Conservation (phyloP, 805 yeast species). For the Zygoascus ofunaensis region DNA sequence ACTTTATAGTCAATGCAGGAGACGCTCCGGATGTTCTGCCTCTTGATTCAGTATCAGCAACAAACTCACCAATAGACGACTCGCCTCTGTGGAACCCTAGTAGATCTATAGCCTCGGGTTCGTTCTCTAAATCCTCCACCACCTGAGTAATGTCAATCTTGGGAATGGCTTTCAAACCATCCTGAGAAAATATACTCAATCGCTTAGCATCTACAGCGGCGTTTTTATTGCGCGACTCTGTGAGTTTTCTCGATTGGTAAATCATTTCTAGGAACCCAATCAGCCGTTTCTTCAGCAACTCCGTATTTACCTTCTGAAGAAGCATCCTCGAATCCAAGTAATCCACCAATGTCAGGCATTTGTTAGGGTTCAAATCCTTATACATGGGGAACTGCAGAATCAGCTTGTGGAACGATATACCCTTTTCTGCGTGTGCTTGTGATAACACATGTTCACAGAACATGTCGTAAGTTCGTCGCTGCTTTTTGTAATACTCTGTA, state of each 20-base stretch:
- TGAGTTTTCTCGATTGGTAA: slow-evolving; percentile 1
- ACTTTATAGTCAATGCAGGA: not conserved
- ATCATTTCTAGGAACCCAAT: slow-evolving; percentile 16
- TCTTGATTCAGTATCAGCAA: not conserved
- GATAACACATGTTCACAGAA: slow-evolving; percentile 61
- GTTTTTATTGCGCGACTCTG: not conserved
- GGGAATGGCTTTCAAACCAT: too few species aligned
- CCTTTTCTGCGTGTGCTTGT: slow-evolving; percentile 49
- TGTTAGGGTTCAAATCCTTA: slow-evolving; percentile 64
- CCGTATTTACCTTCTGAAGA: slow-evolving; percentile 20
- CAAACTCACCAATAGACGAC: not conserved
- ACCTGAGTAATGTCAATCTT: not conserved
- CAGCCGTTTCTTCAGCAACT: slow-evolving; percentile 15
- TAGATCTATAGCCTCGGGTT: not conserved
- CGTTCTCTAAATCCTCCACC: not conserved
- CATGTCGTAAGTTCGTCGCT: slow-evolving; percentile 49
- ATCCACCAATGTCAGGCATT: slow-evolving; percentile 49
- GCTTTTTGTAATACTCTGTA: slow-evolving; percentile 41
- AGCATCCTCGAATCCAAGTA: slow-evolving; percentile 24
- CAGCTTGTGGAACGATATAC: slow-evolving; percentile 55
- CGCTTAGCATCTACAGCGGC: too few species aligned
- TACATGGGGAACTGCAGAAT: slow-evolving; percentile 66
- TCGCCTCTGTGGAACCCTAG: not conserved
- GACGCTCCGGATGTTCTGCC: not conserved
- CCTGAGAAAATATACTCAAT: too few species aligned